These are phyloP conservation scores for Blastobotrys persicus DNA, from an alignment of 1,139 yeast species.

Conservation along the genomic window DNA sequence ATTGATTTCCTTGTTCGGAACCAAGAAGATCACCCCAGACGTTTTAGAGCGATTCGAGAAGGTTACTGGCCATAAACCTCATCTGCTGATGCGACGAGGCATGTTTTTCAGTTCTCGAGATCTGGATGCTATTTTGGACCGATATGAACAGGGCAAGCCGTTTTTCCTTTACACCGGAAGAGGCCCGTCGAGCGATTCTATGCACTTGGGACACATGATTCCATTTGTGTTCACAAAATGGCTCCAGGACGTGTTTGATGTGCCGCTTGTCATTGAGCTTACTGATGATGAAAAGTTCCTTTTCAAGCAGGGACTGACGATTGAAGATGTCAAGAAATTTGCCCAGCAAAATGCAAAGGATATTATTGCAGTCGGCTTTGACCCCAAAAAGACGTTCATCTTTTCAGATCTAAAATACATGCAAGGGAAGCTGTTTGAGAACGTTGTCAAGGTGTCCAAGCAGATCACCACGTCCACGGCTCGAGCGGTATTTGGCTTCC, in stretches of 20 bases:
- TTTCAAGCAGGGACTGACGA: slow-evolving; percentile 85
- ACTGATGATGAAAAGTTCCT: slow-evolving; percentile 98
- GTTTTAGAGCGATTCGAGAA: slow-evolving; percentile 70
- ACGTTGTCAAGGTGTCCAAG: slow-evolving; percentile 88
- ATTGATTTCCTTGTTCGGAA: slow-evolving; percentile 83
- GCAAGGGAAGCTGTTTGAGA: slow-evolving; percentile 93
- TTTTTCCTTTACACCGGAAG: slow-evolving; percentile 97
- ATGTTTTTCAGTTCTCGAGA: slow-evolving; percentile 93
- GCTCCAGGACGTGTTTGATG: slow-evolving; percentile 97
- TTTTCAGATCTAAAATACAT: slow-evolving; percentile 89
- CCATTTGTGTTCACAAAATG: slow-evolving; percentile 96
- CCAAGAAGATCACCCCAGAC: slow-evolving; percentile 66
- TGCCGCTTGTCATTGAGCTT: slow-evolving; percentile 90
- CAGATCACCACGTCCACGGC: slow-evolving; percentile 96
- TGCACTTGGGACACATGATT: slow-evolving; percentile 97
- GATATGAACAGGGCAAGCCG: slow-evolving; percentile 92
- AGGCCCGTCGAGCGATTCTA: slow-evolving; percentile 92
- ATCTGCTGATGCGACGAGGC: slow-evolving; percentile 86
- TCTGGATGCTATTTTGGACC: slow-evolving; percentile 69
- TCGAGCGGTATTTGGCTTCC: slow-evolving; percentile 96
- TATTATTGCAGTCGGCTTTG: slow-evolving; percentile 91
- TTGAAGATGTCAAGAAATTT: slow-evolving; percentile 80
- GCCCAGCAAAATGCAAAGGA: slow-evolving; percentile 81
- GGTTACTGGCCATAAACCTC: slow-evolving; percentile 92
- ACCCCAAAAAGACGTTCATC: slow-evolving; percentile 90